Conservation (phyloP, 2,329 filamentous ascomycete genomes). For the Pseudogymnoascus sp. region DNA sequence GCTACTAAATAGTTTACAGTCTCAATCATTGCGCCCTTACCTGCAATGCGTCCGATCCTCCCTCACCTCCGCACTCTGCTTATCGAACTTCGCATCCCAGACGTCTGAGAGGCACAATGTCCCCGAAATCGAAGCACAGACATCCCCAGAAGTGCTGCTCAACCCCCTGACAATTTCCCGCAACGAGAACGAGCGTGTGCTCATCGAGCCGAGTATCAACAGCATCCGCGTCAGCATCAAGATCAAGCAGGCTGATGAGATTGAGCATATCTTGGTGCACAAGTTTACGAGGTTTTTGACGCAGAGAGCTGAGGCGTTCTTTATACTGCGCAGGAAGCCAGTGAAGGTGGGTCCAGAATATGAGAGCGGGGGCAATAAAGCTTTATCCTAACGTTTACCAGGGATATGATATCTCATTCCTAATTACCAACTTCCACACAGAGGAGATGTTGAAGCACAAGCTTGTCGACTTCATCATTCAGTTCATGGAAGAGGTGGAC, state of each 20-base stretch:
- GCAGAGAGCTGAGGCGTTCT: constrained; percentile 92
- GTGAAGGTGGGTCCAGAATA: constrained; percentile 60
- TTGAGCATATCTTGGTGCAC: constrained; percentile 94
- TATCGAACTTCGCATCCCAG: constrained; percentile 96
- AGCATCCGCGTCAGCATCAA: constrained; percentile 94
- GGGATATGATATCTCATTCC: constrained; percentile 97
- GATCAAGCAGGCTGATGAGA: constrained; percentile 99
- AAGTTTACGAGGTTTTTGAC: constrained; percentile 97
- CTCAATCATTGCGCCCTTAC: constrained; percentile 93
- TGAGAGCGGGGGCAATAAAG: neutral
- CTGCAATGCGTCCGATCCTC: constrained; percentile 92
- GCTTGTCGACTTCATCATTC: constrained; percentile 96
- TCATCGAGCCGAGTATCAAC: constrained; percentile 96
- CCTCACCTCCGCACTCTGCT: constrained; percentile 83
- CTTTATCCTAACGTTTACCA: constrained; percentile 31
- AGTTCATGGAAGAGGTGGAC: constrained; percentile 99
- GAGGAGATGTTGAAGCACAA: constrained; percentile 99
- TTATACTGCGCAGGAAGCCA: constrained; percentile 88
- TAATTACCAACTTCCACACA: constrained; percentile 98
- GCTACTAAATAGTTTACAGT: constrained; percentile 40
- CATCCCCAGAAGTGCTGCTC: constrained; percentile 86
- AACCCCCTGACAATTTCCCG: constrained; percentile 84
- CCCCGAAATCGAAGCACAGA: constrained; percentile 88
- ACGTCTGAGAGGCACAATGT: constrained; percentile 96
- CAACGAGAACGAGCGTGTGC: constrained; percentile 93